Evolutionary conservation across 2,329 filamentous ascomycete genomes (phyloP).

Genomic region (Aspergillus cejpii): DNA sequence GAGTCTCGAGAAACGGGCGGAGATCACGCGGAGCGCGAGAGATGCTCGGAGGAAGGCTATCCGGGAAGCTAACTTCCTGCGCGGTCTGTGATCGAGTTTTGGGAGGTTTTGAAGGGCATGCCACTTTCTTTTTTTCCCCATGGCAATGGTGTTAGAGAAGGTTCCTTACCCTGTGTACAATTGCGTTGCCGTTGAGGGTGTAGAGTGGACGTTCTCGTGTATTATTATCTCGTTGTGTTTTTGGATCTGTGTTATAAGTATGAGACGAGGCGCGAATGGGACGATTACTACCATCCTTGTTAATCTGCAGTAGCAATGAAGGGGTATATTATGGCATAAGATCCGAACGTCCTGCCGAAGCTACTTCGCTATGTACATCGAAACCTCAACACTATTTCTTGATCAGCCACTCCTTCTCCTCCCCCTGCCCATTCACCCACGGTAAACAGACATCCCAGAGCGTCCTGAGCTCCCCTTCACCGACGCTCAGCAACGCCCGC

Average conservation of each 20-base stretch:
- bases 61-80: slow-evolving; percentile 45
- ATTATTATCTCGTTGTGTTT: slow-evolving; percentile 27
- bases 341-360: too few species aligned
- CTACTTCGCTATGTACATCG: slow-evolving; percentile 1
- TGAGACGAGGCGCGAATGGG: slow-evolving; percentile 9
- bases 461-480: slow-evolving; percentile 24
- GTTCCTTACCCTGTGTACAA: slow-evolving; percentile 12
- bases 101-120: slow-evolving; percentile 1
- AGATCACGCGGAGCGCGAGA: slow-evolving; percentile 42
- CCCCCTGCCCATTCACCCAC: slow-evolving; percentile 31
- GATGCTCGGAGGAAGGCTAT: slow-evolving; percentile 43
- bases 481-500: slow-evolving; percentile 20
- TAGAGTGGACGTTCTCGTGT: slow-evolving; percentile 20
- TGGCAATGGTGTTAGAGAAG: slow-evolving; percentile 4
- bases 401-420: slow-evolving; percentile 31
- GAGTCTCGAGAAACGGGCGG: slow-evolving; percentile 33
- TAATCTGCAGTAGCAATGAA: too few species aligned
- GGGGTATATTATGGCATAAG: too few species aligned
- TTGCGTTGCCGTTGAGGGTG: slow-evolving; percentile 7
- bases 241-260: slow-evolving; percentile 17
- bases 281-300: too few species aligned
- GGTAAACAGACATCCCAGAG: slow-evolving; percentile 28
- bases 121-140: background rate
- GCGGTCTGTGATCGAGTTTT: slow-evolving; percentile 40
- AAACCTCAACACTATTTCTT: too few species aligned